Evolutionary conservation across 306 rosid genomes (phyloP), one percentile per base, ranked within the genome.

Genomic region (Psophocarpus tetragonolobus): DNA sequence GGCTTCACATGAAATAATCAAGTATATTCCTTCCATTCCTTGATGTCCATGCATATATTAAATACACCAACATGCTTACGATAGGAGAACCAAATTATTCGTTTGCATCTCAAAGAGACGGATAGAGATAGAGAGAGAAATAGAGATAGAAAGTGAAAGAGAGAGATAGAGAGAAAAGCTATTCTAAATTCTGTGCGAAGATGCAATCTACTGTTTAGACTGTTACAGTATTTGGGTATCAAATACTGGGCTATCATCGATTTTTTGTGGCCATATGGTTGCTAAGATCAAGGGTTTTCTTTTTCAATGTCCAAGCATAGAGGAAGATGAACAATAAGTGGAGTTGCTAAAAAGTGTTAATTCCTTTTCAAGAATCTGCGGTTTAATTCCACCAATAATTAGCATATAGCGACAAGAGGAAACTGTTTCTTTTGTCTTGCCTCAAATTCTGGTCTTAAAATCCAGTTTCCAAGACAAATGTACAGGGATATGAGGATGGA

Each of bases 1-100:
- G 83, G 82, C 41, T 42, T 89, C 91, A 87, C 91, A 84, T 83
- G 93, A 68, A 73, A 77, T 79, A 69, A 73, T 50, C 15, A 73
- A 81, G 84, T 85, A 83, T 87, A 75, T 82, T 79, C 84, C 84
- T 33, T 68, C 66, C 83, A 75, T 87, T 64, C 71, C 77, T 80
- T 81, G 57, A 75, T 74, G 60, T 36, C 74, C 87, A 84, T 88
- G 80, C 86, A 89, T 81, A 70, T 71, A 33, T 18, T 17, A 18
- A 36, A 69, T 53, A 71, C 64, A 36, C 62, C 73, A 64, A 80
- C 83, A 83, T 82, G 70, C 84, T 60, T 68, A 79, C 51, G 74
- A 68, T 76, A 74, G 68, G 68, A 80, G 44, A 33, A 68, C 74
- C 74, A 74, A 80, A 80, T 82, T 71, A 84, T 77, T 75, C 57